These are phyloP conservation scores for Pseudogymnoascus sp. DNA, from an alignment of 2,329 filamentous ascomycete species.

Conservation along the genomic window DNA sequence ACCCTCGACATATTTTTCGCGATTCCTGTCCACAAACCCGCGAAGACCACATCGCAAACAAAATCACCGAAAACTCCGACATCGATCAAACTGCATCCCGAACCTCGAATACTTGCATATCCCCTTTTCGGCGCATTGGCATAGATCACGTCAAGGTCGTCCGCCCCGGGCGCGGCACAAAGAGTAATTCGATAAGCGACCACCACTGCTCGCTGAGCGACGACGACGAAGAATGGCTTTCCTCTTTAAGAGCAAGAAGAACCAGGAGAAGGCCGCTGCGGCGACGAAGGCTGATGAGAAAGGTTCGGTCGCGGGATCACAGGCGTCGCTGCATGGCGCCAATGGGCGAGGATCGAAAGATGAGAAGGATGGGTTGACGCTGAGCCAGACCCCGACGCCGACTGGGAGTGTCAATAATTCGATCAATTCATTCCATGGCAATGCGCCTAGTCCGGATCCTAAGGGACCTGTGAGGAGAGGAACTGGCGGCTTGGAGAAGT, in stretches of 20 bases:
- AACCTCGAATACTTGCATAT: not conserved
- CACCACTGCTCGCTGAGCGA: slow-evolving; percentile 33
- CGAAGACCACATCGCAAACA: not conserved
- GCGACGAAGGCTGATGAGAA: slow-evolving; percentile 18
- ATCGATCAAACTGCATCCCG: not conserved
- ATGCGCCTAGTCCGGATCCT: slow-evolving; percentile 31
- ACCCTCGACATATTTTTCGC: slow-evolving; percentile 5
- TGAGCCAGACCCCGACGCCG: slow-evolving; percentile 63
- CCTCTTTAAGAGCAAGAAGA: slow-evolving; percentile 75
- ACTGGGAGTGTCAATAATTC: slow-evolving; percentile 40
- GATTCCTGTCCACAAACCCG: not conserved
- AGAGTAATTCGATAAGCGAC: slow-evolving; percentile 15
- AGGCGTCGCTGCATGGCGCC: slow-evolving; percentile 42
- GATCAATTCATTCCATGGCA: slow-evolving; percentile 57
- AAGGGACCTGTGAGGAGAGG: slow-evolving; percentile 57
- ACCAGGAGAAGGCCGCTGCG: slow-evolving; percentile 52
- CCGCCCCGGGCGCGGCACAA: slow-evolving; percentile 20
- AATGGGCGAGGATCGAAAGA: slow-evolving; percentile 38
- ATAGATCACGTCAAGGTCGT: slow-evolving; percentile 20
- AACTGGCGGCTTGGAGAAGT: slow-evolving; percentile 23
- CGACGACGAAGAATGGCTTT: slow-evolving; percentile 57
- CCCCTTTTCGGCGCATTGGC: slow-evolving; percentile 15
- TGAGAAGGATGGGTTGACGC: slow-evolving; percentile 42
- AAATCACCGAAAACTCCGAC: not conserved
- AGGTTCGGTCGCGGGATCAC: slow-evolving; percentile 25